A percentile compares a stretch with the other conserved stretches of the same genome.
These are phyloP conservation scores for Trichoderma sp. DNA, from an alignment of 2,329 filamentous ascomycete species.

Conservation along the genomic window DNA sequence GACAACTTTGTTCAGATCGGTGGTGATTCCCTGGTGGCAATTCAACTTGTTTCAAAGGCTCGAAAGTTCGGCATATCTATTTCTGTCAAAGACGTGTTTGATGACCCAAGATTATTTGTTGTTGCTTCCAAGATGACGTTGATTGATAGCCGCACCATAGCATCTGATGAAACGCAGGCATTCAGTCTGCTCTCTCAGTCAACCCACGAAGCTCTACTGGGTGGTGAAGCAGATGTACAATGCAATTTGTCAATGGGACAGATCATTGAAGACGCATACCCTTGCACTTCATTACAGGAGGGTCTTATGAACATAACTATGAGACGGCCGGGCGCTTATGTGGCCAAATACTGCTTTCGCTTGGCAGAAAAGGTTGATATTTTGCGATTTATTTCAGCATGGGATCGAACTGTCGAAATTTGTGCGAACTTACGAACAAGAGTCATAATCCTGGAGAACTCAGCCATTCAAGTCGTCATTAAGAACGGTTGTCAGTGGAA, in stretches of 20 bases:
- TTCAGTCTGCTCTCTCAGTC: neutral
- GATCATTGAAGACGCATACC: slow-evolving; percentile 20
- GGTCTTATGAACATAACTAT: slow-evolving; percentile 19
- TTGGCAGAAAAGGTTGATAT: neutral
- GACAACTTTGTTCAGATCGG: slow-evolving; percentile 27
- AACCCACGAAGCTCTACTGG: too few relatives aligned
- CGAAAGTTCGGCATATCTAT: slow-evolving; percentile 23
- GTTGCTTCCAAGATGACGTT: neutral
- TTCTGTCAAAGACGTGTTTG: slow-evolving; percentile 6
- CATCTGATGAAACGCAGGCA: neutral
- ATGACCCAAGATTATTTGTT: neutral
- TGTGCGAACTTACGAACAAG: slow-evolving; percentile 1
- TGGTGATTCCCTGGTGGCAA: slow-evolving; percentile 45
- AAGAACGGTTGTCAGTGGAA: slow-evolving; percentile 6
- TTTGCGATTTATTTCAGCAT: neutral
- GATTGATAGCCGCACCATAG: neutral
- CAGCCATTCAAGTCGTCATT: neutral
- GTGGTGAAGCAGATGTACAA: neutral
- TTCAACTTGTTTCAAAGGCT: slow-evolving; percentile 42
- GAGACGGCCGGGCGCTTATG: slow-evolving; percentile 18
- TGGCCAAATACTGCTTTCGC: neutral
- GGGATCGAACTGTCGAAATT: slow-evolving; percentile 10
- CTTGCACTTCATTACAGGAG: slow-evolving; percentile 22
- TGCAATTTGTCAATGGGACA: neutral
- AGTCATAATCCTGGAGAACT: neutral